These are phyloP conservation scores for Flueggea neowawraea DNA, from an alignment of 441 rosid genomes.

Conservation along the genomic window DNA sequence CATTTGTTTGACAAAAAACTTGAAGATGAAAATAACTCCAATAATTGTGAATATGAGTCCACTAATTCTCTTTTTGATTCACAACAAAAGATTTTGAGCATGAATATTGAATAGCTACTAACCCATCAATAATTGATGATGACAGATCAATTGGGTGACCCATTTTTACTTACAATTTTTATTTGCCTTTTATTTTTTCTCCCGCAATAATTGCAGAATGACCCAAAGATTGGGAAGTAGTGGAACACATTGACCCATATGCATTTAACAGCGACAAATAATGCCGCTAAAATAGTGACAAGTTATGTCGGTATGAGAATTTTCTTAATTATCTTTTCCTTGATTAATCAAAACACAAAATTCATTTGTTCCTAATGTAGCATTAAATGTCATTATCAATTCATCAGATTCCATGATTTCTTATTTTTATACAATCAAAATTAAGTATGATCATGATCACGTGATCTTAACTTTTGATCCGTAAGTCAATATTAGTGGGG, in stretches of 20 bases:
- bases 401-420: conserved; percentile 19
- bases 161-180: no score
- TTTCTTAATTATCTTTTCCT: conserved; percentile 6
- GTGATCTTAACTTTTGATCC: conserved; percentile 4
- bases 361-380: conserved; percentile 9
- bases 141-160: background rate
- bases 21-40: no score
- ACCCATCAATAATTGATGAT: no score
- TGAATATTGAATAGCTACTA: no score
- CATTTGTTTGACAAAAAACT: no score
- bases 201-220: background rate
- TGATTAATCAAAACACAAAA: conserved; percentile 19
- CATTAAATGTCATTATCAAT: conserved; percentile 19
- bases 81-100: no score
- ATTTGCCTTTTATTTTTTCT: background rate
- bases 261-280: conserved; percentile 12
- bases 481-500: no score
- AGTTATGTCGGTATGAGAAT: conserved; percentile 25
- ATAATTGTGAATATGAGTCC: no score
- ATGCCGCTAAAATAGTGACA: conserved; percentile 13
- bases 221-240: conserved; percentile 6
- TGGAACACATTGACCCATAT: conserved; percentile 31
- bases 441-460: conserved; percentile 2
- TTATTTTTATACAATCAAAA: no score
- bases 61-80: no score